These are phyloP conservation scores for Suillus alpinus DNA, from an alignment of 768 basidiomycete genomes.

Conservation along the genomic window DNA sequence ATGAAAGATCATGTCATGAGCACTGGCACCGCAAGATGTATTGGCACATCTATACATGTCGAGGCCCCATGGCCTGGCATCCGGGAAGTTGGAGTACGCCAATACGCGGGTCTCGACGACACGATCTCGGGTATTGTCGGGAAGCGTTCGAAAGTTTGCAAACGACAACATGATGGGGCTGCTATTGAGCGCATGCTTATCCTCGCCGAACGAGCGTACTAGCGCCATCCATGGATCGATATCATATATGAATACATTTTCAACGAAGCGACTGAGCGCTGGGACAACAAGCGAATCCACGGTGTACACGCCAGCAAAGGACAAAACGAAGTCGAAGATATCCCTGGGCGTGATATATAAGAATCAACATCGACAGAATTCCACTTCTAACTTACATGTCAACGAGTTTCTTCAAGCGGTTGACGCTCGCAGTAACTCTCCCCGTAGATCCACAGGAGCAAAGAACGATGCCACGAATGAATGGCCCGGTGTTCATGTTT, in stretches of 20 bases:
- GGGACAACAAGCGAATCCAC: background rate
- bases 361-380: too few species aligned
- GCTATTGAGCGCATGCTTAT: background rate
- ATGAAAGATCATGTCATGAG: background rate
- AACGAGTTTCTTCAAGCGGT: background rate
- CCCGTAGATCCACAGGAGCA: background rate
- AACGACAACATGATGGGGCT: background rate
- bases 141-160: background rate
- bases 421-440: background rate
- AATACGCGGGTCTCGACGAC: background rate
- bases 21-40: background rate
- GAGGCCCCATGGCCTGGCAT: background rate
- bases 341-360: too few species aligned
- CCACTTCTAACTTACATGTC: too few species aligned
- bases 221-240: background rate
- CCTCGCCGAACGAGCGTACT: background rate
- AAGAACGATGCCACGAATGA: background rate
- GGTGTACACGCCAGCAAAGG: background rate
- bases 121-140: too few species aligned
- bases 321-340: slow-evolving; percentile 2
- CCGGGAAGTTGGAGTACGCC: background rate
- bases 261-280: background rate
- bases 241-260: background rate
- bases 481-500: background rate
- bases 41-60: background rate